phyloP scores from a whole-genome alignment of 129 eudicot species.

The Scalesia atractyloides region DNA sequence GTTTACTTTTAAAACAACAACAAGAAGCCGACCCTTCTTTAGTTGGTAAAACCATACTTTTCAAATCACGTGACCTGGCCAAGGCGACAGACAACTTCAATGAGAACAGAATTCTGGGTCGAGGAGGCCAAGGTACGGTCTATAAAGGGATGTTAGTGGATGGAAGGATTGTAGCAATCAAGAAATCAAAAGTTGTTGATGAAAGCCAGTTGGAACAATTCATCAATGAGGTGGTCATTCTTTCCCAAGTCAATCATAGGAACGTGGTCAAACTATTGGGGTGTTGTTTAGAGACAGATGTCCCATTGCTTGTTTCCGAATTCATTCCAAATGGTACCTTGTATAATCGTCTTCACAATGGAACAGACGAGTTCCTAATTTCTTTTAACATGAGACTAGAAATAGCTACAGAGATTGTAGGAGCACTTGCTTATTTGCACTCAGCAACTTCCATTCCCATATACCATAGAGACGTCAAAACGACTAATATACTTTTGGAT shows the following conservation, averaged over 20 bases:
- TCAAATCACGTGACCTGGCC: slow-evolving; percentile 14
- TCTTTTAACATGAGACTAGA: not conserved
- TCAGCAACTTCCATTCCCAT: not conserved
- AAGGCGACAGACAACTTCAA: not conserved
- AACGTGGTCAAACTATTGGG: not conserved
- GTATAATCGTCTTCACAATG: not conserved
- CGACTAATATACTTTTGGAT: not conserved
- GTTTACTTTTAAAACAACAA: slow-evolving; percentile 31
- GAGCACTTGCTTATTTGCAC: not conserved
- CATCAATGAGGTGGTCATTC: not conserved
- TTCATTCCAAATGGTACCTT: slow-evolving; percentile 6
- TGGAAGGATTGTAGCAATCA: not conserved
- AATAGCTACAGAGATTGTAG: not conserved
- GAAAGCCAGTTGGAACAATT: not conserved
- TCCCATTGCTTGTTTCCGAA: not conserved
- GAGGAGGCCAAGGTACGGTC: not conserved
- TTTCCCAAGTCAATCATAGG: not conserved
- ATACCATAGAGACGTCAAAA: not conserved
- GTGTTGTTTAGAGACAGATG: slow-evolving; percentile 6
- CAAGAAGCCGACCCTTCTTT: slow-evolving; percentile 14
- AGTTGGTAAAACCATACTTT: slow-evolving; percentile 26
- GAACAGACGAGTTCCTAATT: not conserved
- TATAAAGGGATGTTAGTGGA: not conserved
- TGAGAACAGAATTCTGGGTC: not conserved
- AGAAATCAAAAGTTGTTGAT: not conserved